A percentile compares a stretch with the other conserved stretches of the same genome.
Conservation (phyloP, 2,329 filamentous ascomycete genomes). For the Botrytis deweyae region DNA sequence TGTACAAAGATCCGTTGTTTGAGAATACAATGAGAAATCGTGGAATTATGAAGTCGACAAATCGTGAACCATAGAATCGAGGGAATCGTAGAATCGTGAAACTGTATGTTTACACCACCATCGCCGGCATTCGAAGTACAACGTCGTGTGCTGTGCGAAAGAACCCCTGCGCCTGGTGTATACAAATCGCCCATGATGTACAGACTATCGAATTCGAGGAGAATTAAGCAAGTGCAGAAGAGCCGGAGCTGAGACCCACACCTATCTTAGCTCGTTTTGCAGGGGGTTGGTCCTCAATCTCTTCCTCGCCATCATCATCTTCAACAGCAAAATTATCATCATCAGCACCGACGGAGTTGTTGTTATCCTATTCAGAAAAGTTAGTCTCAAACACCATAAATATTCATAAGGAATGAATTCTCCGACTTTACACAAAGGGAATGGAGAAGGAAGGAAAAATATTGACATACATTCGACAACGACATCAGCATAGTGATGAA, state of each 20-base stretch:
- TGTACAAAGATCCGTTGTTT: not conserved
- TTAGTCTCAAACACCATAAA: not conserved
- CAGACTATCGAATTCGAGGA: not conserved
- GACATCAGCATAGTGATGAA: constrained; percentile 29
- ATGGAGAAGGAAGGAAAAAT: not conserved
- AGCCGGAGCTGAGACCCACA: not conserved
- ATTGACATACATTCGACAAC: not conserved
- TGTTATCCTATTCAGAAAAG: not conserved
- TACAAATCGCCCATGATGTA: not conserved
- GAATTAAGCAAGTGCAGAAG: not conserved
- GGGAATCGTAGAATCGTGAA: not conserved
- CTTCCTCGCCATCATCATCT: not conserved
- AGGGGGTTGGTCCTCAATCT: not conserved
- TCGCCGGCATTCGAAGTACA: not conserved
- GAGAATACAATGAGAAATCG: not conserved
- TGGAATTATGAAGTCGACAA: not conserved
- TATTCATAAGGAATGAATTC: not conserved
- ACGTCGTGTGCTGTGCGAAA: not conserved
- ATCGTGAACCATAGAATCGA: not conserved
- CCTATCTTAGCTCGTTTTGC: not conserved
- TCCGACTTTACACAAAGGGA: too few relatives aligned
- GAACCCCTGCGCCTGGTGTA: not conserved
- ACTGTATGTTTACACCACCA: not conserved
- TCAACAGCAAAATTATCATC: not conserved
- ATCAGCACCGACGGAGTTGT: not conserved